A percentile compares a stretch with the other conserved stretches of the same genome.
Evolutionary conservation across 768 basidiomycete genomes (phyloP).

Genomic region (Grammothele lineata): DNA sequence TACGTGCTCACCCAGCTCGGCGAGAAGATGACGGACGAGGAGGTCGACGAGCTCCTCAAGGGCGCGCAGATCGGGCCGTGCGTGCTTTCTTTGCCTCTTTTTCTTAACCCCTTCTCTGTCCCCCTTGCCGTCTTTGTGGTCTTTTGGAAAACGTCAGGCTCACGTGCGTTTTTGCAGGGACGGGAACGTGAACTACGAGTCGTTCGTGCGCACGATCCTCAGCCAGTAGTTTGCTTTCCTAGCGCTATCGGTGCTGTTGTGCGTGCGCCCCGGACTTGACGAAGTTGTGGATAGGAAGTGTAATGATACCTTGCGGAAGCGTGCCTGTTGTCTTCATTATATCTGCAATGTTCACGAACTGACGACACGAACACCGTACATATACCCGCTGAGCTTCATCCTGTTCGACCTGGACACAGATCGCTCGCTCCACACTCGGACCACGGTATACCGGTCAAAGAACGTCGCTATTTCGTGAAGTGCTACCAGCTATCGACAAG

Average conservation of each 20-base stretch:
- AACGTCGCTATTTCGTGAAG: no score
- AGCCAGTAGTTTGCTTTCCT: conserved; percentile 54
- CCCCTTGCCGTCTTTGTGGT: no score
- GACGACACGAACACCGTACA: conserved; percentile 3
- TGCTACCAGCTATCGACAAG: no score
- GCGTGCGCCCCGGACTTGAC: no score
- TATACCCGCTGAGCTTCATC: background rate
- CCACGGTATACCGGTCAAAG: no score
- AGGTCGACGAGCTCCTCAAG: conserved; percentile 96
- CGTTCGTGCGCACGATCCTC: conserved; percentile 91
- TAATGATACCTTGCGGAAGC: conserved; percentile 8
- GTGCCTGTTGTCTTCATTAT: no score
- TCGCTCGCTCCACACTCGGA: no score
- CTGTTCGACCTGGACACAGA: no score
- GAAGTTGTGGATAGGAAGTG: background rate
- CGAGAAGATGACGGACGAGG: conserved; percentile 97
- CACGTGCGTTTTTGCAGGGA: conserved; percentile 48
- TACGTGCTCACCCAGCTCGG: conserved; percentile 86
- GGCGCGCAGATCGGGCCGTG: conserved; percentile 89
- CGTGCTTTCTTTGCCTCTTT: conserved; percentile 28
- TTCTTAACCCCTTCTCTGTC: no score
- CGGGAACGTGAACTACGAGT: conserved; percentile 96
- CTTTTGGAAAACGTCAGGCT: no score
- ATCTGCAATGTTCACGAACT: background rate
- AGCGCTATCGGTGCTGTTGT: no score